Base-by-base conservation (phyloP, 306 rosid genomes). In the Medicago ruthenica region DNA sequence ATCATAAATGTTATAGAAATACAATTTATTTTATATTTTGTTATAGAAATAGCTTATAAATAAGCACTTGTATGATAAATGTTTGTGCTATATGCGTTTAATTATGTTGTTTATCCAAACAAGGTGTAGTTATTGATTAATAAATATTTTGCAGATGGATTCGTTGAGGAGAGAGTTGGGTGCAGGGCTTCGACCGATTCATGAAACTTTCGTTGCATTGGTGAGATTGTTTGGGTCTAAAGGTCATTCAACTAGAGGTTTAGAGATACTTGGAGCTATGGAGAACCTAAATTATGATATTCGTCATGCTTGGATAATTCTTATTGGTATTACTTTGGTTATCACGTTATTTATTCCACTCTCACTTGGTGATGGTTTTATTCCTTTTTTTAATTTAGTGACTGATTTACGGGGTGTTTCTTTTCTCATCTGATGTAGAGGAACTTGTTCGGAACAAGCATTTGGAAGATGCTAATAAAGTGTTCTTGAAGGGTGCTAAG, bases 171-270 rank as follows among this genome's bases (percentile, higher is more conserved):
- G 96, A 73, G 97, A 92, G 83, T 65, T 94, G 69, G 86, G 96
- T 77, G 87, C 93, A 0, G 98, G 98, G 54, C 88, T 94, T 79
- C 86, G 93, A n/a, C 98, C 98, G 15, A 83, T 94, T 42, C 98
- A 88, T 0, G 96, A 94, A 75, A 92, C 98, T 0, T 94, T 94
- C 63, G 63, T 94, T 48, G 92, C 97, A 0, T 74, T 94, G 85
- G 71, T 89, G 22, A 87, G 98, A 79, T 58, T 92, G 71, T 94
- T 92, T 57, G 98, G 95, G 2, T 81, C 89, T 9, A 90, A 87
- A 80, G 98, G 98, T 17, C 74, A 67, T 50, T 85, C 96, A 17
- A 67, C 77, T 14, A 87, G 83, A 76, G 96, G 95, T 40, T 65
- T 86, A 60, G 96, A 94, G 73, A 86, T 92, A 70, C 98, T 94